Evolutionary conservation across 2,329 filamentous ascomycete species (phyloP).

Genomic region (Fusarium paranaense): DNA sequence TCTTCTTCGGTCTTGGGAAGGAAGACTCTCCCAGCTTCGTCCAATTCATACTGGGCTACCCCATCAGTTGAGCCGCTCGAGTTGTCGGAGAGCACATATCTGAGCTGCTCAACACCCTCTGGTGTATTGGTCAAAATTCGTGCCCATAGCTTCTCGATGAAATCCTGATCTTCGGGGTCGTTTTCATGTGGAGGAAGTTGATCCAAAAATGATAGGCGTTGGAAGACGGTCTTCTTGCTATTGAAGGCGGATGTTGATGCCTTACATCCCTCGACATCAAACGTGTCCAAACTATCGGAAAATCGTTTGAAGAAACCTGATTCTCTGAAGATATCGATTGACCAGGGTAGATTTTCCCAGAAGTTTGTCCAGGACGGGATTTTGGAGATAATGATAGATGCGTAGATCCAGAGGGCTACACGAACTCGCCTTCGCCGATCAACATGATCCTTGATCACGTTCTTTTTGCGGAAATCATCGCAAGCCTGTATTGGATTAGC

Average conservation of each 20-base stretch:
- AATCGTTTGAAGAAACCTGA: neutral
- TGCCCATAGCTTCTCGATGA: neutral
- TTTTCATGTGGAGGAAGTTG: neutral
- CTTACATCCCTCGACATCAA: neutral
- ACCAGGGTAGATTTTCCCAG: neutral
- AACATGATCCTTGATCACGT: neutral
- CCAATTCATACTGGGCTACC: neutral
- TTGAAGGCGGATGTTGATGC: neutral
- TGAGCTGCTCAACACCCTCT: neutral
- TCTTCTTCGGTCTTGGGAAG: neutral
- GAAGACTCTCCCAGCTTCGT: neutral
- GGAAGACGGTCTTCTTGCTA: neutral
- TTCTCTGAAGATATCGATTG: neutral
- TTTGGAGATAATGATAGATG: neutral
- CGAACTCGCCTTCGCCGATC: neutral
- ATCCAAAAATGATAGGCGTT: neutral
- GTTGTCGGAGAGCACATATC: neutral
- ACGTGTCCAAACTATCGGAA: neutral
- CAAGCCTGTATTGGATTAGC: neutral
- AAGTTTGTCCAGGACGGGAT: neutral
- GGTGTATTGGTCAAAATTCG: neutral
- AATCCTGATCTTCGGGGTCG: neutral
- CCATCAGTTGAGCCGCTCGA: neutral
- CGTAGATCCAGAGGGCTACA: neutral
- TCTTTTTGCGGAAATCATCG: neutral